These are phyloP conservation scores for Dalbergia oliveri DNA, from an alignment of 306 rosid species.

Conservation along the genomic window DNA sequence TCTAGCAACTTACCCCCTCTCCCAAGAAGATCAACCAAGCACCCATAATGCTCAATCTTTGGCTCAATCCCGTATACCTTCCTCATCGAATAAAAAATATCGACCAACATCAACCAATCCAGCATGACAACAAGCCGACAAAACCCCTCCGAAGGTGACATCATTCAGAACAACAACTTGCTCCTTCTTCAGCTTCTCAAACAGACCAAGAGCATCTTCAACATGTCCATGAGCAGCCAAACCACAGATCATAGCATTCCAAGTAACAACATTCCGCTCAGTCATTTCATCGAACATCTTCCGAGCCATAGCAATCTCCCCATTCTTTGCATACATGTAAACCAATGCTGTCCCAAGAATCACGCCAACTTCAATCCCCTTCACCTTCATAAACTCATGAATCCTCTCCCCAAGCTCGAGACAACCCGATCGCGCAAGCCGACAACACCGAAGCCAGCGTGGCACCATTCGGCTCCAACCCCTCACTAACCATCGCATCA, in stretches of 20 bases:
- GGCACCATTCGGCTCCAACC: conserved; percentile 55
- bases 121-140: conserved; percentile 63
- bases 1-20: conserved; percentile 53
- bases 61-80: conserved; percentile 54
- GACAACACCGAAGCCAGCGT: conserved; percentile 59
- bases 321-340: conserved; percentile 60
- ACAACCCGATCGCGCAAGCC: conserved; percentile 56
- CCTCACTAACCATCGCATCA: conserved; percentile 47
- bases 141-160: conserved; percentile 56
- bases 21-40: conserved; percentile 65
- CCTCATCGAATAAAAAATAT: conserved; percentile 52
- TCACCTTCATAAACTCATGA: conserved; percentile 50
- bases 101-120: conserved; percentile 57
- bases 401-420: conserved; percentile 53
- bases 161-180: conserved; percentile 51
- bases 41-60: conserved; percentile 62
- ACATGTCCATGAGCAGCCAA: conserved; percentile 55
- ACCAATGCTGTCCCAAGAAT: conserved; percentile 61
- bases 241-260: conserved; percentile 66
- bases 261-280: conserved; percentile 56
- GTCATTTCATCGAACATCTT: conserved; percentile 54
- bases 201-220: conserved; percentile 52
- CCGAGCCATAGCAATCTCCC: conserved; percentile 44
- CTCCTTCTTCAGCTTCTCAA: conserved; percentile 48
- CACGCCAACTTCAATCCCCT: conserved; percentile 53